Evolutionary conservation across 495 filamentous ascomycete species (phyloP).

Genomic region (Penicillium samsonianum): DNA sequence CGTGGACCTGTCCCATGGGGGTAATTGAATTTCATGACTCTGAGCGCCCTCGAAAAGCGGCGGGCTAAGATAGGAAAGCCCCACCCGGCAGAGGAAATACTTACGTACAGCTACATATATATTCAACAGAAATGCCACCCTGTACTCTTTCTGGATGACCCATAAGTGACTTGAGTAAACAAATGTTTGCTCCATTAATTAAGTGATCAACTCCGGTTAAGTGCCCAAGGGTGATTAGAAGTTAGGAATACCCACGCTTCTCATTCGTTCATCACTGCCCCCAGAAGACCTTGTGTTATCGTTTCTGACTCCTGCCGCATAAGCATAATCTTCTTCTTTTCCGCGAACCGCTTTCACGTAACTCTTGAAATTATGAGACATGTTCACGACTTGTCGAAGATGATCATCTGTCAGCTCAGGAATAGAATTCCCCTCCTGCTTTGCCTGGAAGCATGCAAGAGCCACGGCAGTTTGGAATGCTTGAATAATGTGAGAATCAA

Average conservation of each 20-base stretch:
- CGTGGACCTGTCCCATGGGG: no score
- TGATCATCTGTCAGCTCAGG: conserved; percentile 1
- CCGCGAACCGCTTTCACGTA: not conserved
- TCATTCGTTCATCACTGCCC: no score
- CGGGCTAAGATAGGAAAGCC: conserved; percentile 24
- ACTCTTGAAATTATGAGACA: conserved; percentile 1
- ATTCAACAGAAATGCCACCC: no score
- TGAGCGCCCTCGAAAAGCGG: no score
- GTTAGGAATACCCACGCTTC: no score
- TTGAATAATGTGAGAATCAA: not conserved
- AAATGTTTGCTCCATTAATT: no score
- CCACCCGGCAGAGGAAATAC: conserved; percentile 18
- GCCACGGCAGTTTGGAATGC: conserved; percentile 1
- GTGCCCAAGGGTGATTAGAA: no score
- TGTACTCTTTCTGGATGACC: no score
- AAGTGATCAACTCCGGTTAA: no score
- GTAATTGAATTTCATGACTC: no score
- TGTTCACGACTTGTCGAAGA: not conserved
- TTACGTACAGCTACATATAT: no score
- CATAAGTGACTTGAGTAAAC: no score
- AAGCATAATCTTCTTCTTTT: not conserved
- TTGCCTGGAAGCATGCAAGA: conserved; percentile 1
- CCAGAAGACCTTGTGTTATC: not conserved
- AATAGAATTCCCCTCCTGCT: not conserved
- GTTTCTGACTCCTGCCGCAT: not conserved